Evolutionary conservation across 768 basidiomycete species (phyloP), one percentile per base, ranked within the genome.

Genomic region (Termitomyces titanicus): DNA sequence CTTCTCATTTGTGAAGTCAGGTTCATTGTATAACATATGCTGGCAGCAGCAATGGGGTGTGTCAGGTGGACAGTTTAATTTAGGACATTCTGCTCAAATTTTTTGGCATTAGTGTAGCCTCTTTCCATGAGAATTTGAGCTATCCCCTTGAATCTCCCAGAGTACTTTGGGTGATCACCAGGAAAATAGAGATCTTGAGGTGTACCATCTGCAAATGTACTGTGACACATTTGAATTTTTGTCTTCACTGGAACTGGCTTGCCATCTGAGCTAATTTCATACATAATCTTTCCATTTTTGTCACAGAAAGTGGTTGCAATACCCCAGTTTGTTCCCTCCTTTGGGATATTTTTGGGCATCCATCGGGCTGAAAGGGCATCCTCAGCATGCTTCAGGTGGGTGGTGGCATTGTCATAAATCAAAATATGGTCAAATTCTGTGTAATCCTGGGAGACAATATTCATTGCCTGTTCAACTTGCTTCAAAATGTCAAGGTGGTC

Each of bases 51-150:
- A 52, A 18, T 13, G 6, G 22, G 51, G 20, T 15, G 39, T 3
- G 51, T 31, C 65, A 65, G 22, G 34, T 6, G 12, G n/a, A n/a
- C n/a, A n/a, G n/a, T n/a, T n/a, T n/a, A n/a, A n/a, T n/a, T n/a
- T n/a, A n/a, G n/a, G n/a, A 25, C 8, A 62, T 47, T 12, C 60
- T 54, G 51, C 73, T 74, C 51, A 75, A 51, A 0, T 1, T 69
- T 50, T 2, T 64, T 63, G 29, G 53, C 62, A 54, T 13, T 63
- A 61, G 60, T n/a, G 60, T 51, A 63, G 5, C 59, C 71, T 33
- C 37, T 66, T 51, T 65, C 70, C 5, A 29, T 4, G 8, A 47
- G 38, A 31, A 38, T 20, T 25, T 31, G 34, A 37, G n/a, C n/a
- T n/a, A n/a, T n/a, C n/a, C n/a, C n/a, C n/a, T n/a, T n/a, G n/a